Conservation (phyloP, 148 eudicot species). For the Nyssa sinensis region DNA sequence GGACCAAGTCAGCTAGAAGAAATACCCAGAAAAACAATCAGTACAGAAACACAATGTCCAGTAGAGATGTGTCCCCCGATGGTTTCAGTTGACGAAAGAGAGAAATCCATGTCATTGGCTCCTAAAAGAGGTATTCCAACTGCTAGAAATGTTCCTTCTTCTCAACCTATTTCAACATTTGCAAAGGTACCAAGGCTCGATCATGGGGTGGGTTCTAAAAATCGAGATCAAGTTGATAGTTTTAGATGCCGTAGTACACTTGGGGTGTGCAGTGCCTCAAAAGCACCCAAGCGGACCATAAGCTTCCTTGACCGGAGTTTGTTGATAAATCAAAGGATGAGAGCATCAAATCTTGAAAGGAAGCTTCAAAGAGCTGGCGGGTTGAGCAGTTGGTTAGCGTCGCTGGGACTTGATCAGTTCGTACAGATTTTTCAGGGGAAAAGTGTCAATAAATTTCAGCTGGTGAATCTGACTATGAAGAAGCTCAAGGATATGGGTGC, state of each 20-base stretch:
- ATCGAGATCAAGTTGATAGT: slow-evolving; percentile 15
- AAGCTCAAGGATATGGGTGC: slow-evolving; percentile 96
- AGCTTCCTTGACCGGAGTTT: slow-evolving; percentile 24
- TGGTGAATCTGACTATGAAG: slow-evolving; percentile 71
- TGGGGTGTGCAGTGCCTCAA: slow-evolving; percentile 23
- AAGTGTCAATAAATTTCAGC: slow-evolving; percentile 57
- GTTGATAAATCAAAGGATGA: slow-evolving; percentile 47
- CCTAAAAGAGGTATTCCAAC: slow-evolving; percentile 26
- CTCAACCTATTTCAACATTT: slow-evolving; percentile 21
- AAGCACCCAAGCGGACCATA: slow-evolving; percentile 18
- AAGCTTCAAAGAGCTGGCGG: slow-evolving; percentile 83
- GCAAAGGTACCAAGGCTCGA: slow-evolving; percentile 16
- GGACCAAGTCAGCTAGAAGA: slow-evolving; percentile 29
- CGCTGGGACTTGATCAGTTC: slow-evolving; percentile 70
- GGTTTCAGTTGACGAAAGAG: slow-evolving; percentile 19
- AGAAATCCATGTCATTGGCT: slow-evolving; percentile 27
- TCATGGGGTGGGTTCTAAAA: slow-evolving; percentile 2
- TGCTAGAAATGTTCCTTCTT: slow-evolving; percentile 18
- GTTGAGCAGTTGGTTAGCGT: slow-evolving; percentile 67
- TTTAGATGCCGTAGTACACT: slow-evolving; percentile 14
- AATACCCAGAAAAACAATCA: slow-evolving; percentile 15
- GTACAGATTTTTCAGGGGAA: slow-evolving; percentile 45
- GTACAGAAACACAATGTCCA: slow-evolving; percentile 20
- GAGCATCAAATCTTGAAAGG: slow-evolving; percentile 62
- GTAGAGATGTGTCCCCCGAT: slow-evolving; percentile 17